Evolutionary conservation across 2,329 filamentous ascomycete species (phyloP), one percentile per base, ranked within the genome.

Genomic region (Alternaria brassicae): DNA sequence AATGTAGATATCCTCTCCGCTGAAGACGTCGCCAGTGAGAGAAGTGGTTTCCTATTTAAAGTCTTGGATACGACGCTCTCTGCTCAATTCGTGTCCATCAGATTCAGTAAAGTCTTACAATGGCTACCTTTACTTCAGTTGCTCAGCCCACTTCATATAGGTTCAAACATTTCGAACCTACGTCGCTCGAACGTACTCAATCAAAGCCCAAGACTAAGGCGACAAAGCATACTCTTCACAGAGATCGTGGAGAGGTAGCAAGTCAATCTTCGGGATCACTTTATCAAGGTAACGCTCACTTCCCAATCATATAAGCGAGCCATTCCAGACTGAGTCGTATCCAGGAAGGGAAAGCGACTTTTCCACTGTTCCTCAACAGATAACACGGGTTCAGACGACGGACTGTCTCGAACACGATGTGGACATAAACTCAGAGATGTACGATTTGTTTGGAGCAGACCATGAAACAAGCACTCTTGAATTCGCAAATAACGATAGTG

Each of bases 81-180:
- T 37, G 8, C 13, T 58, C 12, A 42, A 15, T 27, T 15, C 41
- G 32, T 53, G 13, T 53, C 41, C 2, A 58, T 58, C 17, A 58
- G 15, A 58, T 58, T 6, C 8, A 36, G 40, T 47, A 28, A 30
- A 39, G 32, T 47, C 51, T 27, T 7, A 54, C 5, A 42, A 54
- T 54, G 6, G 51, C 51, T 54, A 45, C 40, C 2, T 53, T 53
- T 53, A 53, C 51, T 54, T 54, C 12, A 8, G 40, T 54, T 54
- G 6, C 51, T 54, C 7, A 30, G 32, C 3, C 41, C 2, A 25
- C 23, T 54, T 39, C 2, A 54, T 47, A 7, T 39, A 0, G 30
- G 41, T 54, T 54, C 7, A 54, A 9, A 54, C 17, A 54, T 23
- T 54, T n/a, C 2, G 1, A 54, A 4, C 32, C 32, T 47, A 54